phyloP scores from a whole-genome alignment of 1,139 yeast species.

The Pichia sp. region DNA sequence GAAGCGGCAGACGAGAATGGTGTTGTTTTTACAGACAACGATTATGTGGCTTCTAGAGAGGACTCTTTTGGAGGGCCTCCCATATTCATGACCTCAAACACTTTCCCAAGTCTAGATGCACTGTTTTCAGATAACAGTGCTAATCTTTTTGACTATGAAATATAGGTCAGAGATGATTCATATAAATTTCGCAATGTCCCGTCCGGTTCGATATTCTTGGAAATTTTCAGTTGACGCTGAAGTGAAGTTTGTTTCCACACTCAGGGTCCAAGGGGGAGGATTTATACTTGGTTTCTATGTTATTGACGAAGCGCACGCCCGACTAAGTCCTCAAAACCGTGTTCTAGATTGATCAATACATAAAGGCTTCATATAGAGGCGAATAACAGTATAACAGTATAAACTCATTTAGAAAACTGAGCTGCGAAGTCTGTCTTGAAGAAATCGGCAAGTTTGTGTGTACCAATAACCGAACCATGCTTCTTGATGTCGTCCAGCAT shows the following conservation, averaged over 20 bases:
- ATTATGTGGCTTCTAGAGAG: not conserved
- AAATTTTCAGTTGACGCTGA: too few relatives aligned
- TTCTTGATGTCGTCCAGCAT: not conserved
- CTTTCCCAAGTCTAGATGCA: not conserved
- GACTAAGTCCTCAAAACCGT: not conserved
- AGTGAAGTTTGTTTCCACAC: too few relatives aligned
- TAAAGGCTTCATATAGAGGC: too few relatives aligned
- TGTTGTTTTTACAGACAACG: not conserved
- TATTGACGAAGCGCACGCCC: too few relatives aligned
- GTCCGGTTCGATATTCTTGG: too few relatives aligned
- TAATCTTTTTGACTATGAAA: not conserved
- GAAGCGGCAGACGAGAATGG: not conserved
- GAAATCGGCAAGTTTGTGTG: conserved; percentile 1
- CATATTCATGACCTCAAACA: conserved; percentile 2
- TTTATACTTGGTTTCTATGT: too few relatives aligned
- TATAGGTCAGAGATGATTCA: too few relatives aligned
- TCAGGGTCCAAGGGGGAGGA: too few relatives aligned
- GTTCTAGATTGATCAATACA: too few relatives aligned
- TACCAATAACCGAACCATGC: not conserved
- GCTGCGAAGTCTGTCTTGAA: conserved; percentile 2
- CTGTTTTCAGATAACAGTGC: not conserved
- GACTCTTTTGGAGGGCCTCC: conserved; percentile 6
- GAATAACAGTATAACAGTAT: not conserved
- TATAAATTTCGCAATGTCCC: too few relatives aligned
- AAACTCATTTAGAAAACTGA: not conserved